Percentiles rank a stretch among this genome's conserved stretches.
Evolutionary conservation across 2,329 filamentous ascomycete genomes (phyloP).

Genomic region (Diaporthe sp.): DNA sequence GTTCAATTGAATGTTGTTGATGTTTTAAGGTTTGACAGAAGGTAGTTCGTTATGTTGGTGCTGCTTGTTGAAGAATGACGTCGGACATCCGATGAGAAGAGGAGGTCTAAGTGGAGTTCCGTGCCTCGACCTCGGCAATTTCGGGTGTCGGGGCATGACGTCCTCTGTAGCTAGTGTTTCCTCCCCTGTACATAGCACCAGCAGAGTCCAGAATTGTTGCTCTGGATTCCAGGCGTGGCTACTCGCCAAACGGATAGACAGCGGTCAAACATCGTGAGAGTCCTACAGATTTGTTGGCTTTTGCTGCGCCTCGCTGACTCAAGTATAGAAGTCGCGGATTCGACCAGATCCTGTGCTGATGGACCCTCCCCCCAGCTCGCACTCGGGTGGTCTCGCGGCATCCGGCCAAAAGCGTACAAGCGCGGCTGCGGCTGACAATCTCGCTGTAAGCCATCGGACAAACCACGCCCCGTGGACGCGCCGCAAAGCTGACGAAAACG

Average conservation of each 20-base stretch:
- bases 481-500: neutral
- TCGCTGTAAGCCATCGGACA: conserved; percentile 4
- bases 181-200: neutral
- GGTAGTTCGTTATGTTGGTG: neutral
- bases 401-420: conserved; percentile 23
- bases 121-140: neutral
- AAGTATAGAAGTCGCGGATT: neutral
- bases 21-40: neutral
- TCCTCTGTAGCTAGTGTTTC: neutral
- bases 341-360: neutral
- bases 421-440: conserved; percentile 19
- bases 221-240: neutral
- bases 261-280: neutral
- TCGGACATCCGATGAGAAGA: neutral
- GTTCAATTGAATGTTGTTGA: neutral
- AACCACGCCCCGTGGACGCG: neutral
- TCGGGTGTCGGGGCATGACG: conserved; percentile 1
- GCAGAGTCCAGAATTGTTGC: neutral
- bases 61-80: neutral
- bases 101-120: neutral
- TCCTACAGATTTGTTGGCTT: neutral
- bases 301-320: conserved; percentile 7
- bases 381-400: conserved; percentile 9
- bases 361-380: neutral
- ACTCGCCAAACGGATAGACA: neutral